phyloP scores from a whole-genome alignment of 2,329 filamentous ascomycete genomes.

The Mycosphaerella sp. region DNA sequence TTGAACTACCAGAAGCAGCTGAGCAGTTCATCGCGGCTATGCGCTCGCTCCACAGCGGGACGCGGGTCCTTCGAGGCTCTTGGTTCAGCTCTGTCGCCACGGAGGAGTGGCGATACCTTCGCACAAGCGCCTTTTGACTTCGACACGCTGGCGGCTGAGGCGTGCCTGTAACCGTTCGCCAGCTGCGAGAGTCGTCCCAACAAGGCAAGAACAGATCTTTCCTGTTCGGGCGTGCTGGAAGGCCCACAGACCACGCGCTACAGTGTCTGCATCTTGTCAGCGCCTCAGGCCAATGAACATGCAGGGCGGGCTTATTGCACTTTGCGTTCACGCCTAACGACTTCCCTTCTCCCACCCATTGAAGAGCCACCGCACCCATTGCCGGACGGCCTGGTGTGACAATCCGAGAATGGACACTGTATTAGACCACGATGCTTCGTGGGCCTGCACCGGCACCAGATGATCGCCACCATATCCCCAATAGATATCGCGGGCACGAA shows the following conservation, averaged over 20 bases:
- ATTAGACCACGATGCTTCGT: conserved; percentile 24
- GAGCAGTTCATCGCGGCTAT: conserved; percentile 6
- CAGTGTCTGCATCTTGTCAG: conserved; percentile 14
- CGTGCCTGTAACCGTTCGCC: conserved; percentile 14
- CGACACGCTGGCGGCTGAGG: conserved; percentile 19
- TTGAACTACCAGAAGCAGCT: too few relatives aligned
- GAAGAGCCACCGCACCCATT: conserved; percentile 21
- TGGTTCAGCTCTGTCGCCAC: conserved; percentile 20
- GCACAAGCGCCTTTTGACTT: conserved; percentile 3
- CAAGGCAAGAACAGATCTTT: conserved; percentile 2
- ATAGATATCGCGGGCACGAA: conserved; percentile 27
- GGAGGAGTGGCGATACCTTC: conserved; percentile 19
- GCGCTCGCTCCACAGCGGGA: conserved; percentile 6
- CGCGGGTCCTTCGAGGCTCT: conserved; percentile 2
- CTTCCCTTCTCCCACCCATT: conserved; percentile 23
- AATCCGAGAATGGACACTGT: conserved; percentile 17
- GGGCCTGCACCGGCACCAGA: conserved; percentile 27
- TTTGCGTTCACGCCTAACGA: conserved; percentile 14
- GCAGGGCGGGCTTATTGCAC: conserved; percentile 15
- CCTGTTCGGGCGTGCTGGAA: conserved; percentile 4
- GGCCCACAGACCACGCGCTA: conserved; percentile 13
- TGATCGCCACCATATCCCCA: conserved; percentile 28
- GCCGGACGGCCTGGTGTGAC: conserved; percentile 19
- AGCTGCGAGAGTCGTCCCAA: conserved; percentile 15
- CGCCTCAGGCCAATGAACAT: conserved; percentile 23